phyloP scores from a whole-genome alignment of 1,139 yeast genomes.

The Maudiozyma humilis region DNA sequence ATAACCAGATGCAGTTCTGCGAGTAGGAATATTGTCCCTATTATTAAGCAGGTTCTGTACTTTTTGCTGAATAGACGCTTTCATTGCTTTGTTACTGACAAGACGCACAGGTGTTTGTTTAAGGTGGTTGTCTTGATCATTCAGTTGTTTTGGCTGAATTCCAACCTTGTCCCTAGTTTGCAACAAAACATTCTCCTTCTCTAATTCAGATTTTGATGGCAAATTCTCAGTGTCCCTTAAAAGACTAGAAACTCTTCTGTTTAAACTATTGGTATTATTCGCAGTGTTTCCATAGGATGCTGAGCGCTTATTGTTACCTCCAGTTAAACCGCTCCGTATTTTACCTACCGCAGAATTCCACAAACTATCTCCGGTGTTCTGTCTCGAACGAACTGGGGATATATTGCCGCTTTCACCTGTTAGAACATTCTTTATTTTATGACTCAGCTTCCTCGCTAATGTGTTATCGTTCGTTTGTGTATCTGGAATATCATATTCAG shows the following conservation, averaged over 20 bases:
- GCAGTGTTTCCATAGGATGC: constrained; percentile 6
- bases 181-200: background rate
- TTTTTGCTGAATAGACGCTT: constrained; percentile 44
- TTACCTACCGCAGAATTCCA: constrained; percentile 25
- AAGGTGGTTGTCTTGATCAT: background rate
- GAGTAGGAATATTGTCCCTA: constrained; percentile 33
- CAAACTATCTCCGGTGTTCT: constrained; percentile 22
- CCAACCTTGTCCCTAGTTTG: background rate
- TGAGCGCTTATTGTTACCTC: constrained; percentile 9
- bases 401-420: constrained; percentile 15
- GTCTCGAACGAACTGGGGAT: constrained; percentile 20
- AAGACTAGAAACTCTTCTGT: constrained; percentile 1
- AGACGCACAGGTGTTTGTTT: constrained; percentile 11
- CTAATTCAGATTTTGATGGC: background rate
- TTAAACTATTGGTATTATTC: background rate
- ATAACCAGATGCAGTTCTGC: constrained; percentile 50
- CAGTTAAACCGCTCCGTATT: constrained; percentile 16
- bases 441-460: constrained; percentile 13
- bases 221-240: background rate
- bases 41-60: constrained; percentile 44
- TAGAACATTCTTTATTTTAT: constrained; percentile 15
- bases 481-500: background rate
- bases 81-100: constrained; percentile 13
- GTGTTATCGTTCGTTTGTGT: constrained; percentile 8
- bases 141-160: background rate